Evolutionary conservation across 2,329 filamentous ascomycete genomes (phyloP), one percentile per base, ranked within the genome.

Genomic region (Lachnellula hyalina): DNA sequence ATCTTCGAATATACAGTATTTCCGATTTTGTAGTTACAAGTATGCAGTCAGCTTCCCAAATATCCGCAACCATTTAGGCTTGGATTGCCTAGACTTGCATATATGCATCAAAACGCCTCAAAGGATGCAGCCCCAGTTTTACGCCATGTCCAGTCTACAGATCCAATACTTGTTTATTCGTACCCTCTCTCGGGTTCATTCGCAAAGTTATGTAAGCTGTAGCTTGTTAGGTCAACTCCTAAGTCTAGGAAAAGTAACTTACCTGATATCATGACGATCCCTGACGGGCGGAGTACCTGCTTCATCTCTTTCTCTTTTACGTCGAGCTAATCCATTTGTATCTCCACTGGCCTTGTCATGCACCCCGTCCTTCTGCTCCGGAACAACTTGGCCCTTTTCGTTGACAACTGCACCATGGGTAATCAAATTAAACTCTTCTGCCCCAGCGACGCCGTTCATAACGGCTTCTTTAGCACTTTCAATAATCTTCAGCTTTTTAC

Each of bases 391-490:
- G 50, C 83, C 82, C 38, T 77, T 70, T 38, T 71, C 70, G 58
- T 81, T 77, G 17, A 86, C 77, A 35, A 78, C 73, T 14, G 81
- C 81, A 38, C 83, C 84, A 55, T 85, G 82, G 14, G 79, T 77
- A 17, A 84, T 82, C 61, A 88, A 80, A 56, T 79, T 76, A 45
- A 87, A 73, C 62, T 87, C 82, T 55, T 76, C 75, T 51, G 81
- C 75, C 55, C 78, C 80, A 42, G 84, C 84, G 35, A 79, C 74
- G 11, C 85, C 84, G 48, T 83, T 75, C n/a, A 82, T 70, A 15
- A 88, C 81, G 4, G 84, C 84, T 60, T 85, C 77, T 62, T 84
- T 78, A 4, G 85, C 85, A 46, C 76, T 80, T 63, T 86, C 81
- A 60, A 87, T 72, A 17, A 84, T 78, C 71, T 88, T 88, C 60